These are phyloP conservation scores for Aspergillus ostianus DNA, from an alignment of 495 filamentous ascomycete species.

Conservation along the genomic window DNA sequence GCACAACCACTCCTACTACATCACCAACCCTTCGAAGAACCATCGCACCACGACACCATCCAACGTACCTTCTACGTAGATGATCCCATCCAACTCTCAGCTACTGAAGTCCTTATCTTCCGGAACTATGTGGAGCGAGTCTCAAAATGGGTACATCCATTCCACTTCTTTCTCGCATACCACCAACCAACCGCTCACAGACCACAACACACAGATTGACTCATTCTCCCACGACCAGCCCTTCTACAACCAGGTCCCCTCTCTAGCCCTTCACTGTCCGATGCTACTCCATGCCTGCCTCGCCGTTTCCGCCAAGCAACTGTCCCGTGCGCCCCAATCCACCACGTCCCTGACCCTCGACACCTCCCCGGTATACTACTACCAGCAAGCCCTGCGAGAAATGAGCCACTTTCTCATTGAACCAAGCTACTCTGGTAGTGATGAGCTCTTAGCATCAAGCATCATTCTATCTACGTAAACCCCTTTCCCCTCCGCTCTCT, in stretches of 20 bases:
- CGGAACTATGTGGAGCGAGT: constrained; percentile 9
- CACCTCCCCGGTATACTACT: background rate
- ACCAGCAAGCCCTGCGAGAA: constrained; percentile 3
- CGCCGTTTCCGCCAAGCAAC: constrained; percentile 6
- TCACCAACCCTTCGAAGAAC: background rate
- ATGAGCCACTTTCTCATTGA: constrained; percentile 6
- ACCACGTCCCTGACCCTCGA: background rate
- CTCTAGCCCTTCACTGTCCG: constrained; percentile 6
- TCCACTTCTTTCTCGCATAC: background rate
- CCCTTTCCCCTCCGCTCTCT: background rate
- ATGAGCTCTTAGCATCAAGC: constrained; percentile 10
- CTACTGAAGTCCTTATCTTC: background rate
- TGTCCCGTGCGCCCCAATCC: background rate
- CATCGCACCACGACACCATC: background rate
- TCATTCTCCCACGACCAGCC: constrained; percentile 12
- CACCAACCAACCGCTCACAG: background rate
- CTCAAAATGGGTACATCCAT: constrained; percentile 8
- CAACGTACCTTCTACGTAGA: background rate
- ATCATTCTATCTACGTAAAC: constrained; percentile 10
- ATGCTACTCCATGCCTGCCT: constrained; percentile 9
- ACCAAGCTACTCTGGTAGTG: background rate
- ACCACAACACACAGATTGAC: background rate
- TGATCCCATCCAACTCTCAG: constrained; percentile 1
- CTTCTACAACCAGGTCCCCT: constrained; percentile 6
- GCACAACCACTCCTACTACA: background rate